Conservation (phyloP, 441 rosid species). For the Adansonia rubrostipa region DNA sequence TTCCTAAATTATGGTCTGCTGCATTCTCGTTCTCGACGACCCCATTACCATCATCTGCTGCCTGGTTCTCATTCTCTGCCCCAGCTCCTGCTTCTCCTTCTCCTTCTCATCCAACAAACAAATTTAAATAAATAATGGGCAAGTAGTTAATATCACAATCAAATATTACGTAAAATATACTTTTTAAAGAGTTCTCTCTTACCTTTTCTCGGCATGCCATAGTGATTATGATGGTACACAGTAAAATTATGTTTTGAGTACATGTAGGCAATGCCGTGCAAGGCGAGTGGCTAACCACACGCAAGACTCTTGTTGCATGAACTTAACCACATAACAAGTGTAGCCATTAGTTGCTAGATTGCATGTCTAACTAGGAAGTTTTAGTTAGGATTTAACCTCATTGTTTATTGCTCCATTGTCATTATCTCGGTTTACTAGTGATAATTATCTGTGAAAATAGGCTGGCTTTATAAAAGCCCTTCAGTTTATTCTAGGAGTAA, state of each 20-base stretch:
- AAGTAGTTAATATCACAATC: background rate
- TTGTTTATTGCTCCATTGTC: too few relatives aligned
- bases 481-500: too few relatives aligned
- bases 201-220: too few relatives aligned
- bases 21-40: conserved; percentile 61
- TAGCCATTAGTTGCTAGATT: background rate
- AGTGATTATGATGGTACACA: background rate
- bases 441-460: too few relatives aligned
- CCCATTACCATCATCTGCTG: conserved; percentile 49
- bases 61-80: conserved; percentile 67
- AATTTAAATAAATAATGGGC: background rate
- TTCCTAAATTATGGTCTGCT: conserved; percentile 44
- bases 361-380: conserved; percentile 2
- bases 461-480: too few relatives aligned
- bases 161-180: background rate
- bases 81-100: conserved; percentile 54
- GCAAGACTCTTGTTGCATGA: background rate
- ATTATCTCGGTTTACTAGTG: too few relatives aligned
- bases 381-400: background rate
- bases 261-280: background rate
- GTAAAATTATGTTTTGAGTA: background rate
- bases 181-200: background rate
- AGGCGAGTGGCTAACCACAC: background rate
- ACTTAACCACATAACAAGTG: background rate
- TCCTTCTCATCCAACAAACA: conserved; percentile 35